Evolutionary conservation across 2,329 filamentous ascomycete species (phyloP).

Genomic region (Truncatella angustata): DNA sequence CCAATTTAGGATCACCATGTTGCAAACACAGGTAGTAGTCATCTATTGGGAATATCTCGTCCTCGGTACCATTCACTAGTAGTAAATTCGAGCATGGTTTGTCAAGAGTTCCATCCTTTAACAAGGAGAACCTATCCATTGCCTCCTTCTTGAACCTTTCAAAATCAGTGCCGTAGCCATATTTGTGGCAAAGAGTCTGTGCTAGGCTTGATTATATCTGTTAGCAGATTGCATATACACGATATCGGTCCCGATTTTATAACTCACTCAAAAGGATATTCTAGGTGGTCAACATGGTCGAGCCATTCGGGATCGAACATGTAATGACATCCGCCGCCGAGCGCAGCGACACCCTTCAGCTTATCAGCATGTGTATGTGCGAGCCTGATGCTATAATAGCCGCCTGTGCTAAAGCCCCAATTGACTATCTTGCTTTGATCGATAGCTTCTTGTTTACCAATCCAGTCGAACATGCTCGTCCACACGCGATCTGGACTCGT

Average conservation of each 20-base stretch:
- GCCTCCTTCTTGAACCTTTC: constrained; percentile 29
- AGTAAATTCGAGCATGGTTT: constrained; percentile 45
- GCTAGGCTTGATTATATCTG: constrained; percentile 18
- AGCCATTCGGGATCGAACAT: constrained; percentile 58
- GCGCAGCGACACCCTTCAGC: constrained; percentile 49
- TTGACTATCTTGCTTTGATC: constrained; percentile 46
- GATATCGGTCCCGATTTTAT: not conserved
- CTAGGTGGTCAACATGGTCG: constrained; percentile 50
- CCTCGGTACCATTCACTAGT: constrained; percentile 55
- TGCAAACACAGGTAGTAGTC: constrained; percentile 55
- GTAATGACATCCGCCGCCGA: constrained; percentile 55
- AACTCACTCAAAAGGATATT: constrained; percentile 56
- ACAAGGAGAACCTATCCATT: constrained; percentile 47
- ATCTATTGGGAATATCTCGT: constrained; percentile 63
- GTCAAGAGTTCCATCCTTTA: constrained; percentile 54
- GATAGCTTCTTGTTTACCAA: constrained; percentile 43
- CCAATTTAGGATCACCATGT: constrained; percentile 52
- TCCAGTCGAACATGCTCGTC: constrained; percentile 52
- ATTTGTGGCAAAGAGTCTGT: constrained; percentile 27
- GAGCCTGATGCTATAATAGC: constrained; percentile 55
- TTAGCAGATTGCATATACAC: not conserved
- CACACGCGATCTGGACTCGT: constrained; percentile 51
- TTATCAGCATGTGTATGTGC: constrained; percentile 55
- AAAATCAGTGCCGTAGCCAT: constrained; percentile 24
- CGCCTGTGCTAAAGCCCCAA: constrained; percentile 59